These are phyloP conservation scores for Globomyces sp. DNA, from an alignment of 371 early-diverging fungal genomes.

Conservation along the genomic window DNA sequence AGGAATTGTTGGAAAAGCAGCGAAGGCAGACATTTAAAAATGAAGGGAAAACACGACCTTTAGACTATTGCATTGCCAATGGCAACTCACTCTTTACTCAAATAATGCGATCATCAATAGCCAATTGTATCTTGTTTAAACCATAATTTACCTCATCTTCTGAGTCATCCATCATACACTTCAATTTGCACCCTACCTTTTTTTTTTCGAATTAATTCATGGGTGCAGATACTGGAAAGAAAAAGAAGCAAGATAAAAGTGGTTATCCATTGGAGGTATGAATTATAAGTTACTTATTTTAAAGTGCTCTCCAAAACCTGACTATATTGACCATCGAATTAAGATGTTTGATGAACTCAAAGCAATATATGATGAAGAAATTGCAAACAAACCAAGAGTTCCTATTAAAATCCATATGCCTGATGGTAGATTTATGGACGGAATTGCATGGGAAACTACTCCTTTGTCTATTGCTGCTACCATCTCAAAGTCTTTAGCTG, in stretches of 20 bases:
- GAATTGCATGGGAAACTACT: constrained; percentile 93
- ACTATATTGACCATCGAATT: constrained; percentile 85
- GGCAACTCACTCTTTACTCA: no score
- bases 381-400: constrained; percentile 82
- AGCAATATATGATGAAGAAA: constrained; percentile 70
- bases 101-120: no score
- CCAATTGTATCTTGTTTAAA: no score
- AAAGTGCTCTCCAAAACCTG: constrained; percentile 43
- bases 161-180: not conserved
- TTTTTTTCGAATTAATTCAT: not conserved
- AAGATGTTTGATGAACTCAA: constrained; percentile 88
- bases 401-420: constrained; percentile 89
- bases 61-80: no score
- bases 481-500: constrained; percentile 87
- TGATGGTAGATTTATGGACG: constrained; percentile 82
- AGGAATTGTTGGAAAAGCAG: no score
- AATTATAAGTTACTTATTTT: not conserved
- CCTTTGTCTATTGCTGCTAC: constrained; percentile 91
- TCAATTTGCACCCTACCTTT: not conserved
- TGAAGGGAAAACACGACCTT: no score
- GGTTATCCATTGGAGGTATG: constrained; percentile 2
- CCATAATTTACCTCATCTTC: no score
- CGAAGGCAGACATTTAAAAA: no score
- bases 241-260: constrained; percentile 12
- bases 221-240: not conserved